Base-by-base conservation (phyloP, 1,284 basidiomycete genomes). In the Trichosporon sp. region DNA sequence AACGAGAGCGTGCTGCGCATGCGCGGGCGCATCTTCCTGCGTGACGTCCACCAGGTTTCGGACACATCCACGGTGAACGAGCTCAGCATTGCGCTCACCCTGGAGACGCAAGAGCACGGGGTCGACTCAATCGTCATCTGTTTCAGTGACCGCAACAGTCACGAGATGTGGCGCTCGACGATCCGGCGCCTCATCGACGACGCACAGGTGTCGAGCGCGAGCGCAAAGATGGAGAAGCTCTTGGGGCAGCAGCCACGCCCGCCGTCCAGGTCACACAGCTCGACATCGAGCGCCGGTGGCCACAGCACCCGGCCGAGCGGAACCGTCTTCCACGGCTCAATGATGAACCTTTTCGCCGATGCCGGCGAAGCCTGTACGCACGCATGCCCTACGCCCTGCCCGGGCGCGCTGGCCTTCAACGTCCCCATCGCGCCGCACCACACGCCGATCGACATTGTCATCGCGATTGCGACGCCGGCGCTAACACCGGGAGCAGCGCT, bases 111-210 rank as follows among this genome's bases (percentile, higher is more conserved):
- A 46, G 92, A 97, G 74, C 92, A 95, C 74, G 85, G 85, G 36
- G 83, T 96, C 61, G 94, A 96, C 69, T 90, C 89, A 52, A 97
- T 99, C 80, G 92, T 96, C 73, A 85, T 99, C 60, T 89, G 91
- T 72, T 99, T 97, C 85, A 89, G 88, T 71, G 91, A 97, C 64
- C 86, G 88, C n/a, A 83, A 86, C n/a, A 89, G 88, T 3, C 84
- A 95, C 64, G 91, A 95, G 74, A 85, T 88, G 0, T 98, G 95
- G 95, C 88, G 85, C 73, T 83, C 83, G 44, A 89, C 88, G 64
- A 88, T 97, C 67, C 86, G 89, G 71, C 81, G 84, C 2, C 86
- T 94, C 21, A 87, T 95, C 34, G 71, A 74, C 8, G 74, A 75
- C 21, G 62, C 64, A 2, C 49, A 31, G 49, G 16, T 54, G 14